These are phyloP conservation scores for Saturnispora dispora DNA, from an alignment of 805 yeast species.

Conservation along the genomic window DNA sequence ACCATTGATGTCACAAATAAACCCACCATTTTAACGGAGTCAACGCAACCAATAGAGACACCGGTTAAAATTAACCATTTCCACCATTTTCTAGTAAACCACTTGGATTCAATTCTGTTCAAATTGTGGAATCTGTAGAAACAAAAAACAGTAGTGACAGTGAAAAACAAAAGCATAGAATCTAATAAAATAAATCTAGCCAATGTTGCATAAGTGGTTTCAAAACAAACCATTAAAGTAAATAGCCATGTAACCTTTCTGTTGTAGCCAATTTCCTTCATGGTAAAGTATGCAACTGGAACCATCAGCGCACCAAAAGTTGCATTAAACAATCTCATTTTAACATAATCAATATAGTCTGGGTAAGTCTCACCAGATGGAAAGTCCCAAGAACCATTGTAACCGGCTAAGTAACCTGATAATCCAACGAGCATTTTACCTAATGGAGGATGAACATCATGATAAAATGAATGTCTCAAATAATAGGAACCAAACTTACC, in stretches of 20 bases:
- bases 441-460: constrained; percentile 95
- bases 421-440: constrained; percentile 90
- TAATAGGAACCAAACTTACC: constrained; percentile 95
- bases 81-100: constrained; percentile 82
- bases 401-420: constrained; percentile 49
- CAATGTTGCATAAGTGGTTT: constrained; percentile 73
- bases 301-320: constrained; percentile 73
- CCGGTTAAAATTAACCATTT: constrained; percentile 85
- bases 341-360: constrained; percentile 63
- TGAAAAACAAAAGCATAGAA: constrained; percentile 83
- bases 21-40: constrained; percentile 96
- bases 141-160: constrained; percentile 70
- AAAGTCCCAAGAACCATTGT: constrained; percentile 81
- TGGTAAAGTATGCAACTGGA: constrained; percentile 80
- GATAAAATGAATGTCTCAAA: constrained; percentile 79
- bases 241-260: constrained; percentile 68
- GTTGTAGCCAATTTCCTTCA: constrained; percentile 65
- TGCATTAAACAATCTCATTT: constrained; percentile 87
- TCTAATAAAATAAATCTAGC: constrained; percentile 87
- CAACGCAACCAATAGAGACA: constrained; percentile 76
- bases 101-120: constrained; percentile 35
- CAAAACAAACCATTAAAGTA: constrained; percentile 71
- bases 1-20: constrained; percentile 79
- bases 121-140: constrained; percentile 63
- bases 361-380: constrained; percentile 77